Percentiles rank a stretch among this genome's conserved stretches.
Evolutionary conservation across 2,329 filamentous ascomycete species (phyloP).

Genomic region (Apiospora malaysiana): DNA sequence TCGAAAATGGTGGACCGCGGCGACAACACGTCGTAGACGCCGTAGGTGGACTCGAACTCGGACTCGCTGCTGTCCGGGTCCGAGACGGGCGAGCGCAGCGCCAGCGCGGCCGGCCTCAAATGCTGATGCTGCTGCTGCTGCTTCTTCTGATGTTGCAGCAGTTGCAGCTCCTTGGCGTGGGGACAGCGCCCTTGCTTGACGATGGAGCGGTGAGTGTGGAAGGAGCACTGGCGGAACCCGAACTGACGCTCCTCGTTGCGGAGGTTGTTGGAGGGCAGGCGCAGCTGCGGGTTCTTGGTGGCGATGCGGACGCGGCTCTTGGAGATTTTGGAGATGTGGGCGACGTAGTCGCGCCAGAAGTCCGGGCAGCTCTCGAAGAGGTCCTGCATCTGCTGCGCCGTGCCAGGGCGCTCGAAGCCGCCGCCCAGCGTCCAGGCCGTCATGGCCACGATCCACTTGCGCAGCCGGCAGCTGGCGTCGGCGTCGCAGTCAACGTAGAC

Average conservation of each 20-base stretch:
- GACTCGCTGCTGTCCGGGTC: conserved; percentile 18
- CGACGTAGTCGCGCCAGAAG: conserved; percentile 56
- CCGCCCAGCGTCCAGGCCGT: conserved; percentile 60
- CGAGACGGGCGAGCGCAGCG: conserved; percentile 18
- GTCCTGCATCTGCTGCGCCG: conserved; percentile 45
- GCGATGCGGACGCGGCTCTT: conserved; percentile 56
- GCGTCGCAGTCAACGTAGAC: conserved; percentile 61
- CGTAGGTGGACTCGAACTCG: conserved; percentile 19
- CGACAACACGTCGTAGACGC: not conserved
- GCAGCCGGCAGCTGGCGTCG: conserved; percentile 55
- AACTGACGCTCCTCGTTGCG: conserved; percentile 63
- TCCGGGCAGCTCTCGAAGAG: conserved; percentile 53
- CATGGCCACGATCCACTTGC: conserved; percentile 67
- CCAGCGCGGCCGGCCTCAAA: not conserved
- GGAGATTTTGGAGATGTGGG: conserved; percentile 59
- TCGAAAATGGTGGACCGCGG: conserved; percentile 26
- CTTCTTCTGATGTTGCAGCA: not conserved
- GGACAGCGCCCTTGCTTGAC: conserved; percentile 62
- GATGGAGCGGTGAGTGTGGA: conserved; percentile 61
- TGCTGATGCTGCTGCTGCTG: conserved; percentile 40
- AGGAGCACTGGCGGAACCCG: conserved; percentile 66
- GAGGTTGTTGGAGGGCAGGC: conserved; percentile 61
- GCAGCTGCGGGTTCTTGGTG: conserved; percentile 66
- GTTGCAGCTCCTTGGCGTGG: conserved; percentile 27
- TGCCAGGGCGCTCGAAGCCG: conserved; percentile 37